Evolutionary conservation across 2,329 filamentous ascomycete species (phyloP), one percentile per base, ranked within the genome.

Genomic region (Gyromitra esculenta): DNA sequence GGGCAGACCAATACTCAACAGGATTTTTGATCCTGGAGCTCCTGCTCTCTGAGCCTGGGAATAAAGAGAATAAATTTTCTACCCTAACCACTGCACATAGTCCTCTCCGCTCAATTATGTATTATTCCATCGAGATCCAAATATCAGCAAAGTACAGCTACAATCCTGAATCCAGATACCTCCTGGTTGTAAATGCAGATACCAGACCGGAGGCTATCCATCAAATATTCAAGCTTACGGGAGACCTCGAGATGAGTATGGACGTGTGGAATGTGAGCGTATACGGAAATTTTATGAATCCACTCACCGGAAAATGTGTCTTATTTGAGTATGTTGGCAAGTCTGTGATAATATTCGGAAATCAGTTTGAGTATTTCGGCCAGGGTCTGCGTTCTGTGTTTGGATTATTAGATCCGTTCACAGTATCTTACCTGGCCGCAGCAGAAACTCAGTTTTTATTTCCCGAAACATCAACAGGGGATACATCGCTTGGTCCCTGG

Each of bases 251-350:
- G 1, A 60, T 67, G 18, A 64, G 57, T 21, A 39, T 76, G 9
- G 76, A 78, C 9, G 52, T 78, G 5, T 78, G 76, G 76, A 78
- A 78, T 54, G 37, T 78, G 41, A 78, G 76, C 35, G 63, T 78
- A 1, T 77, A 78, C 56, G 76, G 73, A 7, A 73, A 63, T 18
- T 68, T 78, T 8, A 57, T 64, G 15, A 76, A 65, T 59, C 73
- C 73, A 4, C 41, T 63, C 11, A 77, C 75, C 1, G 66, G 72
- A 15, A 35, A 8, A 2, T 75, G 48, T 48, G 50, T 78, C 2
- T 57, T 78, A 7, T 56, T 72, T 45, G 68, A 76, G 35, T 78
- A 78, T 41, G 59, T 64, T 31, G 76, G 76, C 13, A 73, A 73
- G n/a, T 69, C 76, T 6, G 31, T 78, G 13, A 64, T 78, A 56